Evolutionary conservation across 2,329 filamentous ascomycete genomes (phyloP).

Genomic region (Penicillium polonicum): DNA sequence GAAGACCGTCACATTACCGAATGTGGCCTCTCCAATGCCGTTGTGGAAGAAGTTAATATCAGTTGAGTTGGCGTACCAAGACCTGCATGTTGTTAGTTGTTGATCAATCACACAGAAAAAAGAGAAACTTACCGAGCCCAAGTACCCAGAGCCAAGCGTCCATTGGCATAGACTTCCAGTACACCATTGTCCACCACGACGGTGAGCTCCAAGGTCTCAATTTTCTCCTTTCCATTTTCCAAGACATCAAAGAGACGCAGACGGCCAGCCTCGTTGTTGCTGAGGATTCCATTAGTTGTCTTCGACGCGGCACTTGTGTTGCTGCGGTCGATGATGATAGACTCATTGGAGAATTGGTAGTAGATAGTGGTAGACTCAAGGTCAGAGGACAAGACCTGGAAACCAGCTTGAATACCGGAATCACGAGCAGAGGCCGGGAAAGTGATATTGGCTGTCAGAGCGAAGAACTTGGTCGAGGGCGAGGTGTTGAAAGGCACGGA

Average conservation of each 20-base stretch:
- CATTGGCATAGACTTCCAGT: slow-evolving; percentile 23
- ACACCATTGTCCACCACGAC: slow-evolving; percentile 21
- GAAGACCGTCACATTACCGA: slow-evolving; percentile 14
- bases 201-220: slow-evolving; percentile 21
- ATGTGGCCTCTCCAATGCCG: slow-evolving; percentile 15
- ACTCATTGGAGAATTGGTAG: slow-evolving; percentile 25
- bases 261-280: slow-evolving; percentile 10
- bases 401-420: slow-evolving; percentile 8
- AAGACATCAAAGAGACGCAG: slow-evolving; percentile 19
- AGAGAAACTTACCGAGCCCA: slow-evolving; percentile 18
- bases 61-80: slow-evolving; percentile 23
- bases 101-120: background rate
- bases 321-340: slow-evolving; percentile 19
- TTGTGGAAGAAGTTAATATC: slow-evolving; percentile 21
- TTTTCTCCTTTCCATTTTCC: background rate
- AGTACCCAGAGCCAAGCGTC: slow-evolving; percentile 20
- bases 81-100: slow-evolving; percentile 4
- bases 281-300: slow-evolving; percentile 13
- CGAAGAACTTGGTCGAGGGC: slow-evolving; percentile 6
- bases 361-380: slow-evolving; percentile 18
- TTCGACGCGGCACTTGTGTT: slow-evolving; percentile 18
- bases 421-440: slow-evolving; percentile 4
- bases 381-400: slow-evolving; percentile 18
- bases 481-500: background rate
- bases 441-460: background rate